A percentile compares a stretch with the other conserved stretches of the same genome.
These are phyloP conservation scores for Paratrypanosoma confusum DNA, from an alignment of 208 protist species.

Conservation along the genomic window DNA sequence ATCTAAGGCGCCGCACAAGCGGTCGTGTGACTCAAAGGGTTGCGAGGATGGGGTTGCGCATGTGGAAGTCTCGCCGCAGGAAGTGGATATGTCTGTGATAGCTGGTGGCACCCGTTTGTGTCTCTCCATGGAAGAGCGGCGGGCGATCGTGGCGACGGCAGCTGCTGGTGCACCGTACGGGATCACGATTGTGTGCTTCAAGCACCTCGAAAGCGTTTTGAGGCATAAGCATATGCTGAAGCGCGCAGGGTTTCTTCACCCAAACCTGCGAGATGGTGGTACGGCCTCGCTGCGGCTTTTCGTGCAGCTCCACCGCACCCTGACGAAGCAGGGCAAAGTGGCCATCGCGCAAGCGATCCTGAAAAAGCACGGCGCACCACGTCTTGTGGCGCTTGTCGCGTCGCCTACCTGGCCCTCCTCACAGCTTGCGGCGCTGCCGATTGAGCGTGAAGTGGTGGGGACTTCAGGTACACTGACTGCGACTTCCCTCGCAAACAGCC, in stretches of 20 bases:
- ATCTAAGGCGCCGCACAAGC: too few species aligned
- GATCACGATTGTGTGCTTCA: slow-evolving; percentile 72
- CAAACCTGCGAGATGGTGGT: slow-evolving; percentile 27
- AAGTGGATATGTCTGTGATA: slow-evolving; percentile 10
- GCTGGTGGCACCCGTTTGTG: slow-evolving; percentile 20
- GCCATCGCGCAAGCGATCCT: slow-evolving; percentile 59
- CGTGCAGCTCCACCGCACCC: slow-evolving; percentile 37
- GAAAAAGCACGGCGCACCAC: slow-evolving; percentile 18
- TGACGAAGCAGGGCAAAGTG: slow-evolving; percentile 34
- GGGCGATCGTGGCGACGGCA: slow-evolving; percentile 19
- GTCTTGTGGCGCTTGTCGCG: slow-evolving; percentile 69
- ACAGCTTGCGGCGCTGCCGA: not conserved
- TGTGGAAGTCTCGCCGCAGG: slow-evolving; percentile 3
- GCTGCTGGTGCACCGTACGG: slow-evolving; percentile 22
- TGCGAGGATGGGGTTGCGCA: not conserved
- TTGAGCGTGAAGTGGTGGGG: not conserved
- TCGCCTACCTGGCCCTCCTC: slow-evolving; percentile 8
- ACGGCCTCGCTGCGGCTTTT: slow-evolving; percentile 45
- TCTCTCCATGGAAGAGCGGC: slow-evolving; percentile 30
- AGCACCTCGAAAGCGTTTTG: slow-evolving; percentile 28
- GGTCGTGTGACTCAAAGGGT: not conserved
- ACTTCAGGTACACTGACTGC: not conserved
- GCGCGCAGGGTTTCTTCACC: slow-evolving; percentile 40
- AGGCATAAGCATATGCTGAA: slow-evolving; percentile 33
- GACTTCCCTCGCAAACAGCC: slow-evolving; percentile 1